These are phyloP conservation scores for Fraxinus velutina DNA, from an alignment of 305 asterid species.

Conservation along the genomic window DNA sequence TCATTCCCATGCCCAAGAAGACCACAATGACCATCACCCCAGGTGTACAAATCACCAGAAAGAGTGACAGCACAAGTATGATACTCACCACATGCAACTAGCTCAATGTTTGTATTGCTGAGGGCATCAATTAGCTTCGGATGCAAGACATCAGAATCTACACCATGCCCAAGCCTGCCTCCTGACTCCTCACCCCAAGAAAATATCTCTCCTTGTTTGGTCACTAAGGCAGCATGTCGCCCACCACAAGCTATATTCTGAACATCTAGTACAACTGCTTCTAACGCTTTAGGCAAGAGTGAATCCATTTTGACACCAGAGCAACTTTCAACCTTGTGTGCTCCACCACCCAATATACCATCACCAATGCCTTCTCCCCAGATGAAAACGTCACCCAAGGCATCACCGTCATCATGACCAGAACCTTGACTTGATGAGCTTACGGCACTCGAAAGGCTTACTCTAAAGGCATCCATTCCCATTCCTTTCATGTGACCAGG, in stretches of 20 bases:
- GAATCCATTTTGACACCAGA: constrained; percentile 52
- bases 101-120: constrained; percentile 63
- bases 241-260: constrained; percentile 83
- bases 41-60: constrained; percentile 76
- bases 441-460: constrained; percentile 84
- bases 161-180: constrained; percentile 87
- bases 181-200: constrained; percentile 96
- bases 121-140: constrained; percentile 66
- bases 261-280: constrained; percentile 79
- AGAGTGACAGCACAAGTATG: constrained; percentile 79
- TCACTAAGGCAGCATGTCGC: constrained; percentile 78
- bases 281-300: constrained; percentile 65
- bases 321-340: constrained; percentile 45
- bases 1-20: constrained; percentile 87
- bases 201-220: constrained; percentile 83
- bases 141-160: constrained; percentile 59
- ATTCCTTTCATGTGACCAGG: constrained; percentile 57
- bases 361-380: constrained; percentile 83
- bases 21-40: constrained; percentile 97
- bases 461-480: constrained; percentile 70
- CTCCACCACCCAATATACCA: constrained; percentile 63
- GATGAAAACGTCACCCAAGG: constrained; percentile 70
- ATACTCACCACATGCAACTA: constrained; percentile 79
- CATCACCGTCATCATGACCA: constrained; percentile 79
- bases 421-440: constrained; percentile 86